These are phyloP conservation scores for Gnomoniopsis smithogilvyi DNA, from an alignment of 2,329 filamentous ascomycete genomes.

Conservation along the genomic window DNA sequence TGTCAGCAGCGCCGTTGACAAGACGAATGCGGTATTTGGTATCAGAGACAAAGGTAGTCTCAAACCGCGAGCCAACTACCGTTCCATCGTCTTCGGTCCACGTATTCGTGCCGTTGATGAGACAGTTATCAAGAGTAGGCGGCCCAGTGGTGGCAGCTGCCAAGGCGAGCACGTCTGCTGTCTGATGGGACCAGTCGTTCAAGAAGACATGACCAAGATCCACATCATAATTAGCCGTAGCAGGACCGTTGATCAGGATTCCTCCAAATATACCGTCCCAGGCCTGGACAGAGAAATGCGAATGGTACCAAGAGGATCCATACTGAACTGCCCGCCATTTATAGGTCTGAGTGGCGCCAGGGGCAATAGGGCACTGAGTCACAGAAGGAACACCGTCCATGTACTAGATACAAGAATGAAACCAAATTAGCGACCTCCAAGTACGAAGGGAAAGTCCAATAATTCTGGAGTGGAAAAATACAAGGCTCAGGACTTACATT, in stretches of 20 bases:
- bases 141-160: neutral
- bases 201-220: slow-evolving; percentile 9
- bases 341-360: slow-evolving; percentile 52
- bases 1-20: neutral
- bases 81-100: neutral
- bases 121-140: neutral
- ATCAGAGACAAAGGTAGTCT: slow-evolving; percentile 1
- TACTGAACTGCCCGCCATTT: slow-evolving; percentile 36
- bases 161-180: neutral
- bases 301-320: slow-evolving; percentile 56
- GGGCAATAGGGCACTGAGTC: slow-evolving; percentile 44
- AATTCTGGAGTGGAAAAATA: too few species aligned
- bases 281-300: slow-evolving; percentile 4
- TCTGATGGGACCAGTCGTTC: neutral
- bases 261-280: slow-evolving; percentile 3
- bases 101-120: slow-evolving; percentile 11
- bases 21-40: slow-evolving; percentile 6
- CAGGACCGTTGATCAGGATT: slow-evolving; percentile 8
- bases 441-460: too few species aligned
- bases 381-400: slow-evolving; percentile 8
- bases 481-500: slow-evolving; percentile 23
- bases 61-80: neutral
- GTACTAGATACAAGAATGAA: too few species aligned
- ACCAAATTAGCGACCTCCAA: too few species aligned
- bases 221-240: neutral